Conservation (phyloP, 768 basidiomycete species). For the Grammothele lineata region DNA sequence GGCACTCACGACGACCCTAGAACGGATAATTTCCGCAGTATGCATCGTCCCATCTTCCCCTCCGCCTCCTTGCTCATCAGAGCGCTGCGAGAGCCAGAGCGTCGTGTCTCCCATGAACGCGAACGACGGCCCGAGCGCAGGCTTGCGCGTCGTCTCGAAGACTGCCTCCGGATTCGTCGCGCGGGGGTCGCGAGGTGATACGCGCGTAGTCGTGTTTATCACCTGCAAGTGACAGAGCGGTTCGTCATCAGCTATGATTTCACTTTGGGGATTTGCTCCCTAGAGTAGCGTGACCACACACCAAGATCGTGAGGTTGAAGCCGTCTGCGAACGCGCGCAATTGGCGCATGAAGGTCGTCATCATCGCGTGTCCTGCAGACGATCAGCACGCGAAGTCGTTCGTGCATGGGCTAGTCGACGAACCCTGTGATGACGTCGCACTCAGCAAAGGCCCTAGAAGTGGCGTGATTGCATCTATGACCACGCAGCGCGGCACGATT, state of each 20-base stretch:
- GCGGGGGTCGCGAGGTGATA: slow-evolving; percentile 27
- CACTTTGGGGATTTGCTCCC: neutral
- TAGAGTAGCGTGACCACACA: too few species aligned
- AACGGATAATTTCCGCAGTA: slow-evolving; percentile 26
- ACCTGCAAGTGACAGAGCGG: too few species aligned
- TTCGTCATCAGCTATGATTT: neutral
- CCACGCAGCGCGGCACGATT: slow-evolving; percentile 45
- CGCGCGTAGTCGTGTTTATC: slow-evolving; percentile 49
- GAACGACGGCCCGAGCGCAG: slow-evolving; percentile 75
- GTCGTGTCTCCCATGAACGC: slow-evolving; percentile 68
- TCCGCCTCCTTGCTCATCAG: neutral
- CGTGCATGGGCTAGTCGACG: neutral
- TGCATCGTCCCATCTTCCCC: slow-evolving; percentile 8
- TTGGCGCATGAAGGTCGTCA: slow-evolving; percentile 68
- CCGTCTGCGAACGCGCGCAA: slow-evolving; percentile 47
- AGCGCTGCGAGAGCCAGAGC: slow-evolving; percentile 57
- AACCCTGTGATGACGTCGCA: slow-evolving; percentile 62
- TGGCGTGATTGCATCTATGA: slow-evolving; percentile 64
- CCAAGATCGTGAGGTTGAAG: slow-evolving; percentile 37
- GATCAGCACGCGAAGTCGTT: neutral
- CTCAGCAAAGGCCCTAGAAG: slow-evolving; percentile 61
- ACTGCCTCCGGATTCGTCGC: slow-evolving; percentile 26
- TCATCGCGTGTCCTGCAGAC: slow-evolving; percentile 56
- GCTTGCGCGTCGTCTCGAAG: slow-evolving; percentile 45
- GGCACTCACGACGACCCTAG: slow-evolving; percentile 6